A percentile compares a stretch with the other conserved stretches of the same genome.
These are phyloP conservation scores for Earliella scabrosa DNA, from an alignment of 1,284 basidiomycete species.

Conservation along the genomic window DNA sequence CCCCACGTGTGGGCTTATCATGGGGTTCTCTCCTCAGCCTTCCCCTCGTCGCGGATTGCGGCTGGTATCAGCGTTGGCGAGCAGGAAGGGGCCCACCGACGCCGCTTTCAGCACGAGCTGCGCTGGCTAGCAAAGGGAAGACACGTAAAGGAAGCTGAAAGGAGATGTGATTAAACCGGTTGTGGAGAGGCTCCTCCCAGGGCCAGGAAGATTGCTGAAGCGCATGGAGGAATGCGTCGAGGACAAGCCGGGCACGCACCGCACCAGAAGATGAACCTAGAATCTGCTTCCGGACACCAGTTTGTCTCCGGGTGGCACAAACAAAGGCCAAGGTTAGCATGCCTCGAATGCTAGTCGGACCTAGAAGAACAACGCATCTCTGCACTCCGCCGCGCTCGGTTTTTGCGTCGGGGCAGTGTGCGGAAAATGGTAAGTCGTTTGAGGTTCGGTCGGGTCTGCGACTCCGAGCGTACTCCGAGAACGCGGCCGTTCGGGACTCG, in stretches of 20 bases:
- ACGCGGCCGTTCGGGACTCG: constrained; percentile 21
- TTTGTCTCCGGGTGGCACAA: not conserved
- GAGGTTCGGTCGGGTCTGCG: not conserved
- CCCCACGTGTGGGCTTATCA: constrained; percentile 26
- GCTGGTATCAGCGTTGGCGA: constrained; percentile 6
- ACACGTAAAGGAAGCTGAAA: constrained; percentile 19
- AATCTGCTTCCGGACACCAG: not conserved
- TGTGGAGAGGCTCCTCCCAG: not conserved
- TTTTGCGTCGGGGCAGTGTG: not conserved
- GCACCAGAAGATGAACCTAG: not conserved
- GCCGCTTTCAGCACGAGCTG: not conserved
- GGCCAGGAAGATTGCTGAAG: not conserved
- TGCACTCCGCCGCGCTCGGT: too few relatives aligned
- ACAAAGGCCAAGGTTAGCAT: not conserved
- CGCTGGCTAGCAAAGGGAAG: constrained; percentile 1
- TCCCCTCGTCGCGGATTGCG: not conserved
- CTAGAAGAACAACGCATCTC: not conserved
- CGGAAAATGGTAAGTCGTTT: not conserved
- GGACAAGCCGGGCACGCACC: not conserved
- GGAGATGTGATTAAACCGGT: not conserved
- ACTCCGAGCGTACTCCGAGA: constrained; percentile 20
- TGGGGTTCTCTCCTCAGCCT: constrained; percentile 8
- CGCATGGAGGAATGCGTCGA: too few relatives aligned
- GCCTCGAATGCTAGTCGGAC: not conserved
- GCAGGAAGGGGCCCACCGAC: constrained; percentile 5